Evolutionary conservation across 768 basidiomycete species (phyloP), one percentile per base, ranked within the genome.

Genomic region (Atractiella rhizophila): DNA sequence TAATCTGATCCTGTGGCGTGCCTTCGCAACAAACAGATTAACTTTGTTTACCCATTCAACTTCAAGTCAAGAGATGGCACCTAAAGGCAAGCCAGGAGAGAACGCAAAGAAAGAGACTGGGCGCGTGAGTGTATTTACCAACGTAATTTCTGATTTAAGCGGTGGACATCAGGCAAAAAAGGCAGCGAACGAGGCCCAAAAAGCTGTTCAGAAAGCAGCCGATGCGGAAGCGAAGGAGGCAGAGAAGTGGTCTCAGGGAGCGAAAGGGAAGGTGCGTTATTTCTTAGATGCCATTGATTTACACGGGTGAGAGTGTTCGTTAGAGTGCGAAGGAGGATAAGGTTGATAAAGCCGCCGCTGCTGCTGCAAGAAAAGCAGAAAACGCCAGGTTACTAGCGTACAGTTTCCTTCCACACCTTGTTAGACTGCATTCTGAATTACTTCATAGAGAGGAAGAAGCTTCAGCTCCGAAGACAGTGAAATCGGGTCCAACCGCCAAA

Each of bases 201-300:
- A n/a, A n/a, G n/a, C n/a, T n/a, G 24, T 25, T 21, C 35, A 20
- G 21, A 13, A 13, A 21, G 35, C n/a, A n/a, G n/a, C n/a, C n/a
- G n/a, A n/a, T n/a, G n/a, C n/a, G 46, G 44, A 42, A 37, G 34
- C 37, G 10, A 32, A 36, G n/a, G 54, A 55, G 34, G 50, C 42
- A 10, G 48, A 40, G 13, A 43, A 51, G 33, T 55, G 54, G 54
- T 0, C 33, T 3, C 39, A 48, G 40, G 54, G 51, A 25, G 46
- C 51, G 13, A 48, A 38, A 38, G 37, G 37, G 18, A 27, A 13
- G 26, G 42, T 44, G 21, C 30, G 43, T 45, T n/a, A 12, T 21
- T 19, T 16, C 15, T 16, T 25, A 10, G n/a, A 9, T 19, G n/a
- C 21, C 18, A 12, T 8, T 16, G 2, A 16, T 4, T 23, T 11